Percentiles rank a stretch among this genome's conserved stretches.
These are phyloP conservation scores for Skeletonema menzelii DNA, from an alignment of 108 stramenopile species.

Conservation along the genomic window DNA sequence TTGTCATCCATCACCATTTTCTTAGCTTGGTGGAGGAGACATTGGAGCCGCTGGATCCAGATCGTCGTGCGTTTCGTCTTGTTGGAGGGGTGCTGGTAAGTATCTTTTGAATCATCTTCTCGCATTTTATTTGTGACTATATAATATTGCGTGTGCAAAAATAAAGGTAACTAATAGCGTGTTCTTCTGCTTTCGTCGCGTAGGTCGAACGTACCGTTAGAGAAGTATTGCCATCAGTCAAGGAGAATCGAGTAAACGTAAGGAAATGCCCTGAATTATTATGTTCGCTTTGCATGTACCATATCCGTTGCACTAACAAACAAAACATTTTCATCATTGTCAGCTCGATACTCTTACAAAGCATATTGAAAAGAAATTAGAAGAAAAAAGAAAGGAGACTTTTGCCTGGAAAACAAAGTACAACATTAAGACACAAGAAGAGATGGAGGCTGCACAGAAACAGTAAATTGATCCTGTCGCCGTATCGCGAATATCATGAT, in stretches of 20 bases:
- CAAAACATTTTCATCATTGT: background rate
- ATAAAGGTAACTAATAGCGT: background rate
- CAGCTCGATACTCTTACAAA: conserved; percentile 69
- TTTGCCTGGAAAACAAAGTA: conserved; percentile 78
- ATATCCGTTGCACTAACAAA: conserved; percentile 10
- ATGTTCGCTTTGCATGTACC: background rate
- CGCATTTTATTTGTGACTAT: background rate
- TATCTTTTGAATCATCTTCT: background rate
- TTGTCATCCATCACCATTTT: background rate
- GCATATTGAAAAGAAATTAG: conserved; percentile 60
- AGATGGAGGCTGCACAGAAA: conserved; percentile 41
- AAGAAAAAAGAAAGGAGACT: conserved; percentile 70
- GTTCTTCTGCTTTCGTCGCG: background rate
- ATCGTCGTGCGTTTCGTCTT: conserved; percentile 88
- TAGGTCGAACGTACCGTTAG: conserved; percentile 90
- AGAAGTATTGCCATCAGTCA: conserved; percentile 93
- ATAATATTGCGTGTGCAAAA: background rate
- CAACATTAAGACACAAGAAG: conserved; percentile 63
- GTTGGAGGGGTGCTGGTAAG: conserved; percentile 90
- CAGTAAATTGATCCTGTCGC: conserved; percentile 8
- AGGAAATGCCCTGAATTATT: conserved; percentile 26
- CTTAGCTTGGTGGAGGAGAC: conserved; percentile 88
- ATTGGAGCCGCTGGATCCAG: conserved; percentile 83
- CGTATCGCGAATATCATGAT: background rate
- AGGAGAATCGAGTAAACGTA: conserved; percentile 75